phyloP scores from a whole-genome alignment of 768 basidiomycete species.

The Phylloporus scabripes region DNA sequence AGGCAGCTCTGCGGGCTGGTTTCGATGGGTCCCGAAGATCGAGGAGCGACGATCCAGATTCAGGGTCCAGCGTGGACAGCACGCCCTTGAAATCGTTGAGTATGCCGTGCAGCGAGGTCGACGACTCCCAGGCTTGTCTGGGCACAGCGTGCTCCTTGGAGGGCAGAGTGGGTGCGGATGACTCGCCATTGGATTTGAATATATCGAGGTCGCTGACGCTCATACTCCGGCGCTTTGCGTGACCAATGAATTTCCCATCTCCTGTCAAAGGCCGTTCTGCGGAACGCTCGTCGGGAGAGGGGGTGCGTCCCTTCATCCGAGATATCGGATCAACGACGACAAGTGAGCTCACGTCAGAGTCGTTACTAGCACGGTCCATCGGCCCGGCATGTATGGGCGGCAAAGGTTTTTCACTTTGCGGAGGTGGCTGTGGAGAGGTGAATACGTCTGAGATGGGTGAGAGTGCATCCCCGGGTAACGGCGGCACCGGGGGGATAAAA shows the following conservation, averaged over 20 bases:
- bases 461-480: slow-evolving; percentile 41
- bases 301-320: slow-evolving; percentile 32
- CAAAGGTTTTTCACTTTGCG: slow-evolving; percentile 53
- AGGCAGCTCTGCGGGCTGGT: slow-evolving; percentile 41
- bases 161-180: slow-evolving; percentile 35
- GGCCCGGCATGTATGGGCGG: slow-evolving; percentile 47
- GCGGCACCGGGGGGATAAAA: slow-evolving; percentile 39
- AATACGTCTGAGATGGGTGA: slow-evolving; percentile 53
- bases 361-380: slow-evolving; percentile 33
- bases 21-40: slow-evolving; percentile 65
- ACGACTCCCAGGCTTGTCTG: slow-evolving; percentile 37
- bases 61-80: slow-evolving; percentile 60
- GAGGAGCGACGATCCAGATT: slow-evolving; percentile 43
- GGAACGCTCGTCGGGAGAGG: slow-evolving; percentile 29
- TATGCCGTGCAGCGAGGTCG: slow-evolving; percentile 50
- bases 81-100: slow-evolving; percentile 71
- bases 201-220: slow-evolving; percentile 65
- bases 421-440: slow-evolving; percentile 28
- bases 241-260: slow-evolving; percentile 26
- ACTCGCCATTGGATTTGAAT: slow-evolving; percentile 38
- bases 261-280: slow-evolving; percentile 18
- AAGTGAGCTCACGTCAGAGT: slow-evolving; percentile 50
- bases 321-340: slow-evolving; percentile 50
- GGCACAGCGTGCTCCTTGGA: slow-evolving; percentile 25
- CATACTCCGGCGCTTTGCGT: slow-evolving; percentile 61